phyloP scores from a whole-genome alignment of 2,329 filamentous ascomycete species.

The Aspergillus aculeatus region DNA sequence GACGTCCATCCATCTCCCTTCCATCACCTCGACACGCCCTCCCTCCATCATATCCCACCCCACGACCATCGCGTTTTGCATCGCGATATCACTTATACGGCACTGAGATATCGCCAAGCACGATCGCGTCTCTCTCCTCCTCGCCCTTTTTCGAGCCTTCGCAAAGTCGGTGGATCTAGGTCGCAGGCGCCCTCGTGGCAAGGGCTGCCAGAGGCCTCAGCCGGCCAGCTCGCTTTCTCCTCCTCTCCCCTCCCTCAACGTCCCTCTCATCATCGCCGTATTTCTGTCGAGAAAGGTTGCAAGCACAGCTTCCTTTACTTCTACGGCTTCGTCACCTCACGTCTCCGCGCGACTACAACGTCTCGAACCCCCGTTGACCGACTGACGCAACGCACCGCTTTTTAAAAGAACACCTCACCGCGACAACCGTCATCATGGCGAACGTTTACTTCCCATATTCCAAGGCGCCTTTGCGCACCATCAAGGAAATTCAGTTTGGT shows the following conservation, averaged over 20 bases:
- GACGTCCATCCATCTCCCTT: slow-evolving; percentile 43
- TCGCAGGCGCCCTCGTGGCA: slow-evolving; percentile 49
- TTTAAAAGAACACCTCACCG: slow-evolving; percentile 13
- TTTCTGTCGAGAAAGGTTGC: slow-evolving; percentile 14
- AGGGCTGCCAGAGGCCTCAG: slow-evolving; percentile 49
- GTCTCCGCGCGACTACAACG: slow-evolving; percentile 6
- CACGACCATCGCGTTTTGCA: slow-evolving; percentile 42
- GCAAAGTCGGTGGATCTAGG: slow-evolving; percentile 38
- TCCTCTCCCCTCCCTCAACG: slow-evolving; percentile 1
- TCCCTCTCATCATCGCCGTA: slow-evolving; percentile 35
- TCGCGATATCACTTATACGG: slow-evolving; percentile 41
- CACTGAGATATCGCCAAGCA: slow-evolving; percentile 25
- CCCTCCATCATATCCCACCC: slow-evolving; percentile 31
- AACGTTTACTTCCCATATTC: slow-evolving; percentile 89
- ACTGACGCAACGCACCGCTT: slow-evolving; percentile 12
- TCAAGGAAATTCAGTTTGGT: slow-evolving; percentile 99
- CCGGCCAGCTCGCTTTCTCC: slow-evolving; percentile 36
- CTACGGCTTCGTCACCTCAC: slow-evolving; percentile 8
- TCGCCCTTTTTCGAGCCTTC: slow-evolving; percentile 31
- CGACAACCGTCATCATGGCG: slow-evolving; percentile 67
- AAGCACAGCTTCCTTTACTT: background rate
- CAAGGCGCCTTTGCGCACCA: slow-evolving; percentile 92
- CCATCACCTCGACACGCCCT: slow-evolving; percentile 38
- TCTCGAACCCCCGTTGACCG: slow-evolving; percentile 13
- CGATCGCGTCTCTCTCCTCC: slow-evolving; percentile 27